These are phyloP conservation scores for Lobulomyces angularis DNA, from an alignment of 192 early-diverging fungal genomes.

Conservation along the genomic window DNA sequence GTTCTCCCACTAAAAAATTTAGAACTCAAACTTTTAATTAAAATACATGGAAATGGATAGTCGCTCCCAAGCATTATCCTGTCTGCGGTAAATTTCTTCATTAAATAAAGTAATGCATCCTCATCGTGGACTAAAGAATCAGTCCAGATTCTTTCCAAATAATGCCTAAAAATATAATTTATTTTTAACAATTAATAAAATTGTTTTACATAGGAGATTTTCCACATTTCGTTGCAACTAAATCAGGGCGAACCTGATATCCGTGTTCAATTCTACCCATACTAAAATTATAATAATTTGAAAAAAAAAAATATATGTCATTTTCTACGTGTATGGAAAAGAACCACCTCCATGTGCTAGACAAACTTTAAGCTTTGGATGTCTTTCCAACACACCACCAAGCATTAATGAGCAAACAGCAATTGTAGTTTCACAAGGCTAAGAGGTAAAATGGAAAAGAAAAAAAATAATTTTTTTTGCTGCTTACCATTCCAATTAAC, in stretches of 20 bases:
- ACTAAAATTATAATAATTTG: too few species aligned
- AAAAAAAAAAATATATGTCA: too few species aligned
- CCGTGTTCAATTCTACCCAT: constrained; percentile 57
- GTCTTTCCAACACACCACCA: constrained; percentile 53
- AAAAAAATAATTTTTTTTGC: not conserved
- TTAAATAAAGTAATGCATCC: constrained; percentile 45
- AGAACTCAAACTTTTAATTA: constrained; percentile 4
- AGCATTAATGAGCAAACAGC: constrained; percentile 52
- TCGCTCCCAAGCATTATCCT: constrained; percentile 46
- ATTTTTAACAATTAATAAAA: not conserved
- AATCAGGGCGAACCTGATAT: constrained; percentile 50
- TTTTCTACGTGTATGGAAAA: constrained; percentile 50
- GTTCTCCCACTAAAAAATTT: constrained; percentile 38
- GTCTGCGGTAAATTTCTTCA: constrained; percentile 52
- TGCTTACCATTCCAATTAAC: constrained; percentile 36
- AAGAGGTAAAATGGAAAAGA: not conserved
- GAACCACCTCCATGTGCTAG: constrained; percentile 58
- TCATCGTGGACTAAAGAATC: constrained; percentile 57
- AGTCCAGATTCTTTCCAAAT: constrained; percentile 43
- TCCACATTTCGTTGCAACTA: constrained; percentile 43
- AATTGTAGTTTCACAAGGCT: constrained; percentile 56
- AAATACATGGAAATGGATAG: constrained; percentile 23
- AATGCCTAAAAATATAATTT: constrained; percentile 16
- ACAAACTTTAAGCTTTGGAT: constrained; percentile 45
- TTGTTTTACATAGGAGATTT: constrained; percentile 24